These are phyloP conservation scores for Fomitopsis palustris DNA, from an alignment of 1,284 basidiomycete species.

Conservation along the genomic window DNA sequence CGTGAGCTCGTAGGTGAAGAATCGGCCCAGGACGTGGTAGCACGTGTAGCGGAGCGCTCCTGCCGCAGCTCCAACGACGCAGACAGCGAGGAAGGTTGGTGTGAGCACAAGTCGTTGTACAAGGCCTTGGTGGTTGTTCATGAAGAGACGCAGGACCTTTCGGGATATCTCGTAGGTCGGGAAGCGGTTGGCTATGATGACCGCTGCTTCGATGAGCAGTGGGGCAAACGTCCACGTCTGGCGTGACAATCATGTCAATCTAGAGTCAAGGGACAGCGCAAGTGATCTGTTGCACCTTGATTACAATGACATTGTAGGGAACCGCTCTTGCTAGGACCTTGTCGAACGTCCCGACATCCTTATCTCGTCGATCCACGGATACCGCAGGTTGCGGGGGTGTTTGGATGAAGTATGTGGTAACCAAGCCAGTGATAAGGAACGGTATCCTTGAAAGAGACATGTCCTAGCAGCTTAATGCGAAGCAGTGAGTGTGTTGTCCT, in stretches of 20 bases:
- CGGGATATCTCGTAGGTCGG: not conserved
- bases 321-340: no score
- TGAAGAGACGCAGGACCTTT: not conserved
- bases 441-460: no score
- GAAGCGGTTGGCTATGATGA: not conserved
- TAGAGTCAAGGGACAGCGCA: not conserved
- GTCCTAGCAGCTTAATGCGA: not conserved
- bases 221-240: not conserved
- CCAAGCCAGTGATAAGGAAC: no score
- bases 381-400: no score
- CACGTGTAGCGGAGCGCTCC: conserved; percentile 5
- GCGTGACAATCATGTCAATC: not conserved
- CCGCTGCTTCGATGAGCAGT: not conserved
- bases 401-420: no score
- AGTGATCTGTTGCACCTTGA: not conserved
- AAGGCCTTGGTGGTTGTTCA: not conserved
- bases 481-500: not conserved
- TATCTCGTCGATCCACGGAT: no score
- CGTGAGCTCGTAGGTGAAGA: conserved; percentile 13
- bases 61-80: not conserved
- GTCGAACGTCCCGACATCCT: no score
- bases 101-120: not conserved
- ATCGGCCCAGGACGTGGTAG: conserved; percentile 9
- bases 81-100: conserved; percentile 6
- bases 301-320: not conserved